These are phyloP conservation scores for Phaeosphaeriaceae sp. DNA, from an alignment of 2,329 filamentous ascomycete genomes.

Conservation along the genomic window DNA sequence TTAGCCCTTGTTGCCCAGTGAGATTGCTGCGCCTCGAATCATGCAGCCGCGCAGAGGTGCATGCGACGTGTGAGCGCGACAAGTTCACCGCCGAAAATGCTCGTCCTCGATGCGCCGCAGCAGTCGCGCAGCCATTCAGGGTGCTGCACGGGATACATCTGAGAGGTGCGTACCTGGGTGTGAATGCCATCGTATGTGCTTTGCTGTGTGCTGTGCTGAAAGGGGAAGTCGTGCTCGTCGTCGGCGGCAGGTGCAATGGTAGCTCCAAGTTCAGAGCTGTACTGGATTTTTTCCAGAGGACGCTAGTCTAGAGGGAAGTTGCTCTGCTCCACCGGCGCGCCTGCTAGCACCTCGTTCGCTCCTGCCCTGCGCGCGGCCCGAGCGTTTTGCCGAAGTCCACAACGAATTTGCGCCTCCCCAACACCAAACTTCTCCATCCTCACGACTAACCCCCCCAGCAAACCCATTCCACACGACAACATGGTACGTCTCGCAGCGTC, in stretches of 20 bases:
- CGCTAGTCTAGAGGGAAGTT: slow-evolving; percentile 10
- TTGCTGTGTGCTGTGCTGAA: slow-evolving; percentile 7
- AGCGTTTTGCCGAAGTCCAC: slow-evolving; percentile 34
- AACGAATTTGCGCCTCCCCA: slow-evolving; percentile 34
- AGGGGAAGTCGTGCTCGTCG: slow-evolving; percentile 18
- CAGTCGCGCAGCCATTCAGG: not conserved
- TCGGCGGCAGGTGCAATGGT: slow-evolving; percentile 10
- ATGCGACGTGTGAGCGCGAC: not conserved
- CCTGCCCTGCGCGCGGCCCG: slow-evolving; percentile 11
- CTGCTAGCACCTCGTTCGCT: not conserved
- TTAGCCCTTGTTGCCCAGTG: slow-evolving; percentile 9
- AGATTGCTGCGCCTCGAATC: not conserved
- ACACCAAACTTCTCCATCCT: slow-evolving; percentile 28
- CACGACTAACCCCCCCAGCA: slow-evolving; percentile 44
- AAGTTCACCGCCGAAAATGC: not conserved
- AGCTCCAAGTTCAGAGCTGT: slow-evolving; percentile 25
- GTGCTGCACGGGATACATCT: not conserved
- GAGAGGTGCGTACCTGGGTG: slow-evolving; percentile 32
- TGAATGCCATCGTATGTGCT: slow-evolving; percentile 37
- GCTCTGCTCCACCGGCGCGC: not conserved
- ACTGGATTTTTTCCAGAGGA: too few species aligned
- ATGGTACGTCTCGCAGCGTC: slow-evolving; percentile 48
- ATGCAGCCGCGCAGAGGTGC: not conserved
- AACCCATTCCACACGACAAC: slow-evolving; percentile 42
- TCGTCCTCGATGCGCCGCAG: not conserved